Base-by-base conservation (phyloP, 148 eudicot species). In the Rhododendron simsii region DNA sequence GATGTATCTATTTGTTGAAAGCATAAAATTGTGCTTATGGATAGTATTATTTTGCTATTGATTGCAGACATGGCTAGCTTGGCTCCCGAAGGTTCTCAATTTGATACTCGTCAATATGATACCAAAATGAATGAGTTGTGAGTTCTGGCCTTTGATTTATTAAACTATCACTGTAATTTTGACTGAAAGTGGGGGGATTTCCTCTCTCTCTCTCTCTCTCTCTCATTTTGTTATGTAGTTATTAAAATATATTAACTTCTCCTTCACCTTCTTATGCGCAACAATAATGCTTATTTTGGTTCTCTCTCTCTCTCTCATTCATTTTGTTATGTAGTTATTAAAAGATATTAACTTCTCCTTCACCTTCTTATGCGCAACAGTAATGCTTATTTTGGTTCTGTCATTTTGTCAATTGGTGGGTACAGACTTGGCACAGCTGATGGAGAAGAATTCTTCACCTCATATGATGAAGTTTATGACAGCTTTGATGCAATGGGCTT, bases 401-500 rank as follows among this genome's bases (percentile, higher is more conserved):
- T 73, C 20, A n/a, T 61, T 87, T 75, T 13, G 47, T 83, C 39
- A 76, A 30, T 86, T 84, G 28, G 45, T 84, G 71, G 45, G 67
- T 14, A 20, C 90, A 90, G 91, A 59, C 88, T 86, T 61, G 88
- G 51, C 18, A 30, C 51, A 33, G 48, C 75, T 81, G 91, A 86
- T 65, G 91, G 87, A 41, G 85, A 88, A 57, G 91, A 86, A 28
- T 88, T 88, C 86, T 90, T 88, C 87, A 86, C 87, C 7, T 18
- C 81, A 45, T 87, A 81, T 63, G 89, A 90, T 84, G 91, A 90
- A 82, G 91, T 88, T n/a, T 78, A 84, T 63, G 90, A 88, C n/a
- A 90, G 90, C 41, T 88, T 90, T 61, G 91, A 90, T 82, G 88
- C 88, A 41, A 90, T 90, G 91, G 91, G 91, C 75, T 85, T 90